Evolutionary conservation across 1,139 yeast species (phyloP), one percentile per base, ranked within the genome.

Genomic region (Meyerozyma sp.): DNA sequence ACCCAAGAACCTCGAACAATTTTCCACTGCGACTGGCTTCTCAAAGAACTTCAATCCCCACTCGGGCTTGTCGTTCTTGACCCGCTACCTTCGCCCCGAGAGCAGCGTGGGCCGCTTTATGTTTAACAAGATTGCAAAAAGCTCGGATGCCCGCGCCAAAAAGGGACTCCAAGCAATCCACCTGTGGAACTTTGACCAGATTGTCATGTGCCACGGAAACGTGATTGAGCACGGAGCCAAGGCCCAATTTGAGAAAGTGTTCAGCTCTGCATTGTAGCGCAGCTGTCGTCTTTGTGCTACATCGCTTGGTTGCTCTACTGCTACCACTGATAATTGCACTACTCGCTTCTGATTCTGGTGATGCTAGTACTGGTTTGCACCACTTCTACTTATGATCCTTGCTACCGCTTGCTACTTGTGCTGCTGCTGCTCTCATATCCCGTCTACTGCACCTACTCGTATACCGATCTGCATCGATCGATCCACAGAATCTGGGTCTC

Each of bases 141-240:
- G 36, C 39, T 9, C 37, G 4, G 16, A 11, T 18, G 16, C 25
- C 1, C 47, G 48, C n/a, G 49, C 50, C 16, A 45, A 45, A 9
- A 43, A 40, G 2, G 63, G 62, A 1, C 52, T 60, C 29, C 43
- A 44, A 18, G 49, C 52, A 4, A 58, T 59, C 27, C 43, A 51
- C 40, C 42, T 45, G n/a, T 59, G 61, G 62, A 61, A 60, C 41
- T 60, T 56, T 40, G 45, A 52, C 36, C 49, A 50, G 8, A 44
- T 60, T 32, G 61, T 60, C 5, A 53, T 54, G 57, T 58, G 62
- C 39, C 63, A 60, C 39, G 65, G 65, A 5, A 58, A 60, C 41
- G 42, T 57, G 8, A 49, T 59, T 20, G 57, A 51, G n/a, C 47
- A 46, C 27, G 51, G 48, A 16, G 62, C 61, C 2, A 57, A 53